Evolutionary conservation across 495 filamentous ascomycete species (phyloP).

Genomic region (Penicillium ochrochloron): DNA sequence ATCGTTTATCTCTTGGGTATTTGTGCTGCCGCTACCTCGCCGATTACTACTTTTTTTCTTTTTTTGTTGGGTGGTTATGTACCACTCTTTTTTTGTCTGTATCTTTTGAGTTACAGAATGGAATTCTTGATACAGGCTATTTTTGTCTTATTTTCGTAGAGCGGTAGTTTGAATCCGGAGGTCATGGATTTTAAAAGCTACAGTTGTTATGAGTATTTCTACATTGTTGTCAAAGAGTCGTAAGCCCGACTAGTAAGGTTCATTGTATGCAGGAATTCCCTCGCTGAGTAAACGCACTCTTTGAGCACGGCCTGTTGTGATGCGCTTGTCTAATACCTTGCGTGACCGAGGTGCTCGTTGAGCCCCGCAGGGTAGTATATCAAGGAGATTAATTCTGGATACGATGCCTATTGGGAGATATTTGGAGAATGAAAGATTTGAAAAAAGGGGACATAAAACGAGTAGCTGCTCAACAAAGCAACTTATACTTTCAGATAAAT

Average conservation of each 20-base stretch:
- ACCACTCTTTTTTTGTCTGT: neutral
- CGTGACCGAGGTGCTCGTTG: neutral
- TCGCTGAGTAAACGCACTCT: neutral
- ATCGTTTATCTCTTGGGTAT: conserved; percentile 2
- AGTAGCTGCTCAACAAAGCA: neutral
- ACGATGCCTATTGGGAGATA: neutral
- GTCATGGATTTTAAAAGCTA: neutral
- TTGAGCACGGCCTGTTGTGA: neutral
- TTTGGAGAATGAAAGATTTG: neutral
- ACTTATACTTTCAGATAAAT: conserved; percentile 23
- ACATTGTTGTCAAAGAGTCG: neutral
- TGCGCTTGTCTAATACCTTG: neutral
- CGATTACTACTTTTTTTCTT: neutral
- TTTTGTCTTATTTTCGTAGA: neutral
- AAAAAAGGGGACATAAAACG: neutral
- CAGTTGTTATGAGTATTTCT: neutral
- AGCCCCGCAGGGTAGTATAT: neutral
- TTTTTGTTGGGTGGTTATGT: neutral
- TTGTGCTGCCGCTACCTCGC: neutral
- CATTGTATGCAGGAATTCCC: too few species aligned
- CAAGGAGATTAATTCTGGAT: neutral
- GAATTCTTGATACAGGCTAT: neutral
- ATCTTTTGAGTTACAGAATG: conserved; percentile 1
- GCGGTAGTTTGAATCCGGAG: neutral
- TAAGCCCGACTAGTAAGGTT: too few species aligned